These are phyloP conservation scores for Suillus plorans DNA, from an alignment of 768 basidiomycete genomes.

Conservation along the genomic window DNA sequence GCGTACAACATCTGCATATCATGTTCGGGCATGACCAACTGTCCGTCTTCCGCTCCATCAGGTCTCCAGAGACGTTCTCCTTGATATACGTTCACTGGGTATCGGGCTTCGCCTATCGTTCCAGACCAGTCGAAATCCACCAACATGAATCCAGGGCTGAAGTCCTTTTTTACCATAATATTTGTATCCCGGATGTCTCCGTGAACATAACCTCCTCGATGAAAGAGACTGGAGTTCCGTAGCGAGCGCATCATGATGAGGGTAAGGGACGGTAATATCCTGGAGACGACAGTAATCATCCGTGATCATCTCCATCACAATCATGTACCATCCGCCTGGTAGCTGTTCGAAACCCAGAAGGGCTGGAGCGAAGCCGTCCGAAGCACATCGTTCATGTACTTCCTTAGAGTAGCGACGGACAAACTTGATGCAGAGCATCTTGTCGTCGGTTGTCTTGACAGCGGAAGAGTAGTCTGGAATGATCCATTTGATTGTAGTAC, in stretches of 20 bases:
- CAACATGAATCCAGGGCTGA: slow-evolving; percentile 14
- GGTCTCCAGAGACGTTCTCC: slow-evolving; percentile 18
- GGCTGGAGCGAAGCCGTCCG: slow-evolving; percentile 18
- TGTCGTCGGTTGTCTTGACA: not conserved
- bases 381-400: slow-evolving; percentile 18
- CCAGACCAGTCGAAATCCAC: slow-evolving; percentile 33
- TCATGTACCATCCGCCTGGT: slow-evolving; percentile 14
- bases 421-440: slow-evolving; percentile 15
- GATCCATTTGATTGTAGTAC: not conserved
- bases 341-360: slow-evolving; percentile 24
- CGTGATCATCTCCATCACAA: slow-evolving; percentile 24
- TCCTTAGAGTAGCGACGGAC: slow-evolving; percentile 14
- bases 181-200: slow-evolving; percentile 32
- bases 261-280: not conserved
- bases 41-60: slow-evolving; percentile 17
- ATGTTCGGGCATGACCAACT: slow-evolving; percentile 21
- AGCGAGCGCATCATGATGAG: not conserved
- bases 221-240: slow-evolving; percentile 6
- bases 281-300: slow-evolving; percentile 5
- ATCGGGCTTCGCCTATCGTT: slow-evolving; percentile 17
- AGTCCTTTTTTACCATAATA: slow-evolving; percentile 24
- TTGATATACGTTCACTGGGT: slow-evolving; percentile 16
- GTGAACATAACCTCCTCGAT: slow-evolving; percentile 28
- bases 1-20: slow-evolving; percentile 24
- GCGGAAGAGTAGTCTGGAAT: not conserved